Conservation (phyloP, 2,329 filamentous ascomycete species). For the Exophiala mesophila region DNA sequence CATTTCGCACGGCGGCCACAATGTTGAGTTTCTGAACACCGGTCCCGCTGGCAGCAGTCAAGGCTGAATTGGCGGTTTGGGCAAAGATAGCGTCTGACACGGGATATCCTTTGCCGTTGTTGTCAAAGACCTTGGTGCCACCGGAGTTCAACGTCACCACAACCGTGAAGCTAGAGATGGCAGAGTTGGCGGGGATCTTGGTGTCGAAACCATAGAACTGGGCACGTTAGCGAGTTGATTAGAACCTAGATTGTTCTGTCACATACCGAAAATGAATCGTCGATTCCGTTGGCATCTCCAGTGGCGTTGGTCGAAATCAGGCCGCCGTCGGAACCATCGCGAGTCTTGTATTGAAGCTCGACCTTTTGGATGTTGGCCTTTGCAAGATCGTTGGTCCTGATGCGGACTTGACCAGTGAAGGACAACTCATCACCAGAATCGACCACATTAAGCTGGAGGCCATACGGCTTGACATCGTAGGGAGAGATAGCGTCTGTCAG, state of each 20-base stretch:
- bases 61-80: slow-evolving; percentile 16
- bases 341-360: slow-evolving; percentile 53
- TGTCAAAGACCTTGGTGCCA: slow-evolving; percentile 19
- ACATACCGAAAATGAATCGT: slow-evolving; percentile 55
- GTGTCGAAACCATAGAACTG: slow-evolving; percentile 32
- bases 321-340: slow-evolving; percentile 46
- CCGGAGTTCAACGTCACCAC: slow-evolving; percentile 16
- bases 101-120: slow-evolving; percentile 21
- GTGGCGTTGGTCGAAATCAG: slow-evolving; percentile 44
- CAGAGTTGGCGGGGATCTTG: slow-evolving; percentile 13
- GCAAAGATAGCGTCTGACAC: slow-evolving; percentile 18
- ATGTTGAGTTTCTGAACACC: slow-evolving; percentile 11
- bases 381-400: slow-evolving; percentile 49
- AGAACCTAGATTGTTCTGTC: background rate
- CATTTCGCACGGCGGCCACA: slow-evolving; percentile 8
- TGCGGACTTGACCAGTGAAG: slow-evolving; percentile 53
- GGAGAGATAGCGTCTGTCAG: slow-evolving; percentile 17
- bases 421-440: slow-evolving; percentile 46
- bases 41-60: slow-evolving; percentile 8
- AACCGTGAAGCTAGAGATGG: slow-evolving; percentile 22
- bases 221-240: background rate
- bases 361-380: slow-evolving; percentile 44
- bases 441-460: slow-evolving; percentile 31
- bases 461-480: slow-evolving; percentile 19
- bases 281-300: slow-evolving; percentile 52